Conservation (phyloP, 2,329 filamentous ascomycete species). For the Chalaropsis thielavioides region DNA sequence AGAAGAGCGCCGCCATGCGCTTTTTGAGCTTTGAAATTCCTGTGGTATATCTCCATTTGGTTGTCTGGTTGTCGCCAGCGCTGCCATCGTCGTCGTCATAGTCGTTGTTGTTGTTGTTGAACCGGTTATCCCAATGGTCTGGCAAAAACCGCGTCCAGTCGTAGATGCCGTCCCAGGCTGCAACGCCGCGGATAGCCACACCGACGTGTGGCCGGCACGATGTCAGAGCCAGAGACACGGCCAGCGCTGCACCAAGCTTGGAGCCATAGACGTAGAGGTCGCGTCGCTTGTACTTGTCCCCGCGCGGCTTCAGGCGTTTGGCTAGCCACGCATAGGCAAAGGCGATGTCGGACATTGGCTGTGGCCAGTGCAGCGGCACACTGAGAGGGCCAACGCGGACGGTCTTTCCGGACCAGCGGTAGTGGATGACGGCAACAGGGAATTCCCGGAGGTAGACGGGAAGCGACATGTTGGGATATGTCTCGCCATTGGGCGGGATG, state of each 20-base stretch:
- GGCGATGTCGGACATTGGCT: slow-evolving; percentile 40
- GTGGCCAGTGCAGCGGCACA: slow-evolving; percentile 34
- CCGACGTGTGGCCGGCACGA: slow-evolving; percentile 32
- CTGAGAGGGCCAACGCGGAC: slow-evolving; percentile 13
- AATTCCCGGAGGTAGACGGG: slow-evolving; percentile 30
- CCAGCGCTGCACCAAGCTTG: slow-evolving; percentile 43
- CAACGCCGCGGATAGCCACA: slow-evolving; percentile 38
- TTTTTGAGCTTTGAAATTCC: background rate
- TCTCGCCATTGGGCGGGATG: slow-evolving; percentile 35
- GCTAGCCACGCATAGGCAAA: slow-evolving; percentile 41
- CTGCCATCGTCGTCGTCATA: background rate
- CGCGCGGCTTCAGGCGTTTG: slow-evolving; percentile 29
- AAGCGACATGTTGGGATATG: slow-evolving; percentile 22
- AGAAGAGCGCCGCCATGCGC: slow-evolving; percentile 33
- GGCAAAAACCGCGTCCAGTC: slow-evolving; percentile 49
- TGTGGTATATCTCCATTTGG: background rate
- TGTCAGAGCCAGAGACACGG: slow-evolving; percentile 42
- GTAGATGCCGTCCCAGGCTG: slow-evolving; percentile 46
- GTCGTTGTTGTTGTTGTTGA: background rate
- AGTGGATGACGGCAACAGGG: slow-evolving; percentile 43
- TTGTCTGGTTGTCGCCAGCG: background rate
- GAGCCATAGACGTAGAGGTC: slow-evolving; percentile 25
- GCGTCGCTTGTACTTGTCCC: slow-evolving; percentile 25
- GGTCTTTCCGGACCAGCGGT: slow-evolving; percentile 36
- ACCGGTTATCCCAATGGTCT: slow-evolving; percentile 33